Conservation (phyloP, 2,329 filamentous ascomycete genomes). For the Colletotrichum sansevieriae region DNA sequence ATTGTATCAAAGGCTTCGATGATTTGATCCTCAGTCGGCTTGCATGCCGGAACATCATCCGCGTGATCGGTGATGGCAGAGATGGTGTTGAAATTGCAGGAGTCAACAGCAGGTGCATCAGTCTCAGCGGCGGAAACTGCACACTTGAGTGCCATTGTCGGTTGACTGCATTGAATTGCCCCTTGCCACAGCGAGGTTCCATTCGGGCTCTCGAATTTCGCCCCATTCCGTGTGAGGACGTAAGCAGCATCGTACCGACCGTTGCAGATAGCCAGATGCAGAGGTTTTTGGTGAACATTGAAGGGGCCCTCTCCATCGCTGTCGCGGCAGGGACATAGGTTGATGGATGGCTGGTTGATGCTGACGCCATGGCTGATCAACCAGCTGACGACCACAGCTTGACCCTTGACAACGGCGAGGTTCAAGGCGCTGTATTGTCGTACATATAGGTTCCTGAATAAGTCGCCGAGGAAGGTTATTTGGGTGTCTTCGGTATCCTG, state of each 20-base stretch:
- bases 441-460: too few species aligned
- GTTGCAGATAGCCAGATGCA: conserved; percentile 7
- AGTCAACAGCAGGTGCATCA: neutral
- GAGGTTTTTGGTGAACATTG: neutral
- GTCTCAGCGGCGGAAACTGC: neutral
- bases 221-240: neutral
- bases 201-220: neutral
- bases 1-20: neutral
- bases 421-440: neutral
- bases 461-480: too few species aligned
- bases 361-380: conserved; percentile 2
- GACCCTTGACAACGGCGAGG: neutral
- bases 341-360: neutral
- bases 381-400: neutral
- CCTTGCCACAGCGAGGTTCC: neutral
- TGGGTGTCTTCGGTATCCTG: too few species aligned
- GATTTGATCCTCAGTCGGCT: neutral
- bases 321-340: too few species aligned
- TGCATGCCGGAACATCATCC: neutral
- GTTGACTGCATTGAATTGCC: neutral
- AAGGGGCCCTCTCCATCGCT: too few species aligned
- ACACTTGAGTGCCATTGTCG: neutral
- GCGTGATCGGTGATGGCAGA: neutral
- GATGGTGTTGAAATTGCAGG: neutral
- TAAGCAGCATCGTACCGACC: neutral